Evolutionary conservation across 306 rosid species (phyloP), one percentile per base, ranked within the genome.

Genomic region (Inga laurina): DNA sequence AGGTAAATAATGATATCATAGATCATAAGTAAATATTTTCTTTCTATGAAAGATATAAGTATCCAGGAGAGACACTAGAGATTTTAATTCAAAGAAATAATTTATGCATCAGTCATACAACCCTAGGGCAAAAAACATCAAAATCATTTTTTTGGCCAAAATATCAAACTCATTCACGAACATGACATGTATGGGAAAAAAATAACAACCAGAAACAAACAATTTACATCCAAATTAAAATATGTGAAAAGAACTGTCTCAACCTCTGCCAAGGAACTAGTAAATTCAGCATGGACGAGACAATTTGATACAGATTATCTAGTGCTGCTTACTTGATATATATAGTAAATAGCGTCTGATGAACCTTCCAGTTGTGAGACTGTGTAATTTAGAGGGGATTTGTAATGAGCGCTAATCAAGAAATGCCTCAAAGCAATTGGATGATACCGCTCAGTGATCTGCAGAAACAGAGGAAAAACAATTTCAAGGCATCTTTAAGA

Each of bases 391-490:
- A 96, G 90, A 24, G 97, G 99, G 77, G 99, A 90, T 44, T 62
- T 84, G 84, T 96, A 94, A 76, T 96, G 98, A 41, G 99, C 97
- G 46, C 92, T 92, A 35, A 90, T 87, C 82, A 96, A 82, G 87
- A 93, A 94, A 83, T 94, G 89, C 78, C 99, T 94, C 98, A 94
- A 90, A 62, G 96, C 91, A 85, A 94, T 84, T 4, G 99, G 94
- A 81, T 94, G 98, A 71, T 96, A 96, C 83, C 84, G 88, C 82
- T 87, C 90, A 56, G 90, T 92, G 43, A 96, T 92, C 99, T 93
- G 89, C 90, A 72, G 81, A 78, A 37, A 27, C 37, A 59, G 69
- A 70, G 72, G 72, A 61, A 32, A 65, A 46, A 77, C 35, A 77
- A 62, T 48, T 62, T 30, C 85, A 70, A 72, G 34, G 74, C 46